Evolutionary conservation across 345 rosid species (phyloP), one percentile per base, ranked within the genome.

Genomic region (Carallia brachiata): DNA sequence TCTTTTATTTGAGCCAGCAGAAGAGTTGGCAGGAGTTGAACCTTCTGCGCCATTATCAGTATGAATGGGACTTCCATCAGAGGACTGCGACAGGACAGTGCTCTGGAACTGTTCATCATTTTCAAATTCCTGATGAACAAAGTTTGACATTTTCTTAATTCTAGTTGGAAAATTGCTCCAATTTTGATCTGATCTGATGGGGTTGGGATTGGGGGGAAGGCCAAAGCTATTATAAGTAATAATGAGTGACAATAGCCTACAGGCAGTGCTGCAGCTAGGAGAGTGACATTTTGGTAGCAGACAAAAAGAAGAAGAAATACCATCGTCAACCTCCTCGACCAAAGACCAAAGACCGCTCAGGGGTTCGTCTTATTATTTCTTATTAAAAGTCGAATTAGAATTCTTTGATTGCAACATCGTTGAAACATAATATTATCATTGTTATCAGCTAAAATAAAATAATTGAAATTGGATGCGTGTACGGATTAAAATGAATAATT

Each of bases 71-170:
- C 85, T 84, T 57, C 81, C 84, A 60, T 75, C 71, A 15, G 89
- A 82, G n/a, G 86, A 77, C 27, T 74, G 82, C 0, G 79, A 78
- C 60, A 73, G 47, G 30, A 65, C 27, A 37, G 78, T 57, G 76
- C 81, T 72, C 36, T 71, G 83, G 56, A 81, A 80, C 71, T 72
- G 82, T 23, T 80, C 83, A 44, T 84, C 86, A 16, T 85, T 87
- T 13, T 84, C 89, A 52, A 79, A 78, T 28, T 79, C 87, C 59
- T 75, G 88, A 59, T 76, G 88, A 69, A 48, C 72, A 62, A 74
- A 80, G 78, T 67, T 80, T 36, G 83, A 78, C 91, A 87, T 87
- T 62, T 72, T 68, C 34, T 32, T 32, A 32, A 32, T 32, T 32
- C 34, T 32, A 32, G 34, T 27, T 16, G 48, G 15, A 40, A 23